Evolutionary conservation across 2,329 filamentous ascomycete genomes (phyloP).

Genomic region (Rutstroemia sp.): DNA sequence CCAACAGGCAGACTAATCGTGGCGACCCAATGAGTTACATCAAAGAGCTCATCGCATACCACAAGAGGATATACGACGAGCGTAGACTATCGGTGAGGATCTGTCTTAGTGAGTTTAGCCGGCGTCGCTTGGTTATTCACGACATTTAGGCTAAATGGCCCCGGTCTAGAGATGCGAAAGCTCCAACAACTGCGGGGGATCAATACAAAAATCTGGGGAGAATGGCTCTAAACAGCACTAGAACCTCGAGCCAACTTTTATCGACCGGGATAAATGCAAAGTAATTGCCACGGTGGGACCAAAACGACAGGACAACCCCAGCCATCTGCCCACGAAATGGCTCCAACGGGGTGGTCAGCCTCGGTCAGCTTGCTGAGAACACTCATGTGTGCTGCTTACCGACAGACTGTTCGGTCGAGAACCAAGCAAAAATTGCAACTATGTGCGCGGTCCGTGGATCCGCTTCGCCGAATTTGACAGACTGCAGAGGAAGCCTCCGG

Average conservation of each 20-base stretch:
- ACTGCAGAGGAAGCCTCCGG: background rate
- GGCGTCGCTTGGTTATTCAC: background rate
- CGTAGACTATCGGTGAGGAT: conserved; percentile 1
- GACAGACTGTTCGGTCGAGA: background rate
- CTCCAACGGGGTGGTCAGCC: too few relatives aligned
- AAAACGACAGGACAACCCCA: too few relatives aligned
- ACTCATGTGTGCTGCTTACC: background rate
- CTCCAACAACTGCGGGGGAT: background rate
- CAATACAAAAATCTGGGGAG: conserved; percentile 6
- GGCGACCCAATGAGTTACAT: too few relatives aligned
- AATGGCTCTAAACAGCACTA: background rate
- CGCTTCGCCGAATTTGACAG: background rate
- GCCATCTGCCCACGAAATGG: too few relatives aligned
- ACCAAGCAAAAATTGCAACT: background rate
- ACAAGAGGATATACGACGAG: conserved; percentile 3
- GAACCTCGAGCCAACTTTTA: background rate
- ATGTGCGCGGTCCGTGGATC: background rate
- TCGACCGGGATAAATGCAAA: background rate
- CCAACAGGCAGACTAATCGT: too few relatives aligned
- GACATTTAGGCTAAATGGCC: background rate
- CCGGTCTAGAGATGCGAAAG: background rate
- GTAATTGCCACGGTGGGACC: background rate
- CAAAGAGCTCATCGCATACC: background rate
- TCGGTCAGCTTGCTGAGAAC: too few relatives aligned
- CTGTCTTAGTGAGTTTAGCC: background rate